Evolutionary conservation across 164 flowering plant genomes (phyloP).

Genomic region (Sextonia rubra): DNA sequence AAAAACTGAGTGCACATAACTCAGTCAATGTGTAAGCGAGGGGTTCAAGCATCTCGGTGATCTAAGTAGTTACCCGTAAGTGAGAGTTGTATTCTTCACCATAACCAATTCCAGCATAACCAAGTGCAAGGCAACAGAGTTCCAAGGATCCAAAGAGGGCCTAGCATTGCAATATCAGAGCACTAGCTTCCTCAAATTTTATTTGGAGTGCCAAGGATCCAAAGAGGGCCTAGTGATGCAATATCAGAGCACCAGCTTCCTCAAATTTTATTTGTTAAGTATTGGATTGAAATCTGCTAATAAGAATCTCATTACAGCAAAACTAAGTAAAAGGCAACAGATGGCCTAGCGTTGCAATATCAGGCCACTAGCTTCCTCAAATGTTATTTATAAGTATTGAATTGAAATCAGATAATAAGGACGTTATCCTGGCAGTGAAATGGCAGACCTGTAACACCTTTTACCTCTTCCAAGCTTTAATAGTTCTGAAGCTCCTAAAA

Average conservation of each 20-base stretch:
- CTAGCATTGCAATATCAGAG: background rate
- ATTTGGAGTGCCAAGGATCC: background rate
- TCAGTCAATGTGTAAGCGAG: too few species aligned
- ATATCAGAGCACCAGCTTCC: background rate
- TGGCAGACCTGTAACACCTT: background rate
- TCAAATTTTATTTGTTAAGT: too few species aligned
- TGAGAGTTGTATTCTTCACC: too few species aligned
- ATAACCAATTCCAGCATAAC: too few species aligned
- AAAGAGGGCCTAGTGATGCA: background rate
- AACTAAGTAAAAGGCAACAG: too few species aligned
- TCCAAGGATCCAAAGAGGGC: background rate
- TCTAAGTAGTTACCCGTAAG: too few species aligned
- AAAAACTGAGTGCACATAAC: too few species aligned
- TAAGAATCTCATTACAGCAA: too few species aligned
- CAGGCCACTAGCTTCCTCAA: background rate
- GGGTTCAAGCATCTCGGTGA: too few species aligned
- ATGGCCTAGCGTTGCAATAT: too few species aligned
- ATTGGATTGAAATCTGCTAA: too few species aligned
- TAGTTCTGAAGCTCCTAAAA: background rate
- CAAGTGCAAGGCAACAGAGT: background rate
- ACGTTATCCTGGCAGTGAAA: background rate
- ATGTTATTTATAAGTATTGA: background rate
- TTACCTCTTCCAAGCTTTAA: background rate
- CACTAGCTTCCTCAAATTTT: background rate
- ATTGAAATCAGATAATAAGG: background rate